phyloP scores from a whole-genome alignment of 306 rosid species.

The Arachis hypogaea region DNA sequence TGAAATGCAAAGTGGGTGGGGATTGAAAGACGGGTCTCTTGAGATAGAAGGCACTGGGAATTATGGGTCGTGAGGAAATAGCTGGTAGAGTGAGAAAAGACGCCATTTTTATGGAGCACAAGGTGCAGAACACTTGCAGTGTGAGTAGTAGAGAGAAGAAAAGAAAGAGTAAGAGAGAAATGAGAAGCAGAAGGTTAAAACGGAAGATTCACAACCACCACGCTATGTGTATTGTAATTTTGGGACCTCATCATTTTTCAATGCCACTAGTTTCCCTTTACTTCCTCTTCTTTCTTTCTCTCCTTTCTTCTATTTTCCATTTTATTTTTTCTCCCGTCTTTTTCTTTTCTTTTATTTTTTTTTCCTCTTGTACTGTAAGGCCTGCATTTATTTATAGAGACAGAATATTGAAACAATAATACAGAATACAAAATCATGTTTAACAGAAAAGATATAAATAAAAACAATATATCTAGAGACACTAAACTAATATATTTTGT shows the following conservation, averaged over 20 bases:
- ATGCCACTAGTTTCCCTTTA: slow-evolving; percentile 8
- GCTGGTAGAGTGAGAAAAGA: slow-evolving; percentile 59
- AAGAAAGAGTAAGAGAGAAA: neutral
- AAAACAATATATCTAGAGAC: too few species aligned
- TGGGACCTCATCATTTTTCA: neutral
- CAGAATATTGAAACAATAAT: too few species aligned
- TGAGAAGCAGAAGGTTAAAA: too few species aligned
- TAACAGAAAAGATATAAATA: too few species aligned
- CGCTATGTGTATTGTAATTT: neutral
- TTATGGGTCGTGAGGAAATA: slow-evolving; percentile 47
- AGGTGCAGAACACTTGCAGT: neutral
- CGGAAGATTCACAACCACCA: neutral
- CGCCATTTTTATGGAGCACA: slow-evolving; percentile 50
- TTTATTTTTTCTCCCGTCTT: too few species aligned
- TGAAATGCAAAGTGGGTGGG: slow-evolving; percentile 50
- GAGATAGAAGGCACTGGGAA: slow-evolving; percentile 39
- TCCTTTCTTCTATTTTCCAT: too few species aligned
- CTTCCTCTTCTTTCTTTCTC: too few species aligned
- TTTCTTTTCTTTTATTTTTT: too few species aligned
- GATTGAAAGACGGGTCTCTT: slow-evolving; percentile 41
- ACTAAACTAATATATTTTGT: too few species aligned
- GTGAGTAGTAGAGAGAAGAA: neutral
- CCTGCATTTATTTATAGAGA: too few species aligned
- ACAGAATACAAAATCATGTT: too few species aligned
- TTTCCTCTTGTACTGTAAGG: too few species aligned